These are phyloP conservation scores for Postia placenta DNA, from an alignment of 768 basidiomycete genomes.

Conservation along the genomic window DNA sequence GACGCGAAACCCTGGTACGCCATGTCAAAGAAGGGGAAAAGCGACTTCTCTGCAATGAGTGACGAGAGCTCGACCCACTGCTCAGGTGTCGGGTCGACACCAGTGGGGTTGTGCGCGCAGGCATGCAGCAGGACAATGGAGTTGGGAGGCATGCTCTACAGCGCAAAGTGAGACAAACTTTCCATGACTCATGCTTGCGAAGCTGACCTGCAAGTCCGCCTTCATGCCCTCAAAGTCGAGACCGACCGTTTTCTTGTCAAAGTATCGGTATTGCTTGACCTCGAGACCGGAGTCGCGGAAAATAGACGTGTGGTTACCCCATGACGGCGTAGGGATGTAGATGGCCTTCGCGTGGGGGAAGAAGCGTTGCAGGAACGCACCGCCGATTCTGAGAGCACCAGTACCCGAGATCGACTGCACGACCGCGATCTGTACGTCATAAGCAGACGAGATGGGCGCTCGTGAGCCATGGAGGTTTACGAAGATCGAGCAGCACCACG, in stretches of 20 bases:
- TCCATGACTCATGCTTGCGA: neutral
- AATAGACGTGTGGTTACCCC: conserved; percentile 95
- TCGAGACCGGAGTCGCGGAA: conserved; percentile 94
- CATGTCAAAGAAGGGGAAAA: conserved; percentile 99
- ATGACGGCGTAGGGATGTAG: conserved; percentile 90
- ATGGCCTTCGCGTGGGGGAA: conserved; percentile 84
- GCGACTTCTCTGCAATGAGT: conserved; percentile 78
- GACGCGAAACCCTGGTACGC: conserved; percentile 99
- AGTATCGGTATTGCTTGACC: conserved; percentile 90
- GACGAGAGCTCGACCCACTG: conserved; percentile 93
- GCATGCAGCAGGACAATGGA: conserved; percentile 91
- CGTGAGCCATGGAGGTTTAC: no score
- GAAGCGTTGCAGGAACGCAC: conserved; percentile 83
- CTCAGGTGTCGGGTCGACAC: conserved; percentile 87
- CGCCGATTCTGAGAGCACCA: conserved; percentile 94
- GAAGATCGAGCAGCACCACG: no score
- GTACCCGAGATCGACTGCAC: conserved; percentile 98
- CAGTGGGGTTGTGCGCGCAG: conserved; percentile 99
- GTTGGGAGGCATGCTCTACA: conserved; percentile 61
- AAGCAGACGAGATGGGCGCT: conserved; percentile 5
- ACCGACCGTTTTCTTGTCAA: conserved; percentile 86
- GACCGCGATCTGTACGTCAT: conserved; percentile 55
- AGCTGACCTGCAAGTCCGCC: conserved; percentile 70
- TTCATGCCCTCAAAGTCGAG: conserved; percentile 90
- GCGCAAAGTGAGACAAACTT: neutral